Base-by-base conservation (phyloP, 2,329 filamentous ascomycete species). In the Calonectria honghensis region DNA sequence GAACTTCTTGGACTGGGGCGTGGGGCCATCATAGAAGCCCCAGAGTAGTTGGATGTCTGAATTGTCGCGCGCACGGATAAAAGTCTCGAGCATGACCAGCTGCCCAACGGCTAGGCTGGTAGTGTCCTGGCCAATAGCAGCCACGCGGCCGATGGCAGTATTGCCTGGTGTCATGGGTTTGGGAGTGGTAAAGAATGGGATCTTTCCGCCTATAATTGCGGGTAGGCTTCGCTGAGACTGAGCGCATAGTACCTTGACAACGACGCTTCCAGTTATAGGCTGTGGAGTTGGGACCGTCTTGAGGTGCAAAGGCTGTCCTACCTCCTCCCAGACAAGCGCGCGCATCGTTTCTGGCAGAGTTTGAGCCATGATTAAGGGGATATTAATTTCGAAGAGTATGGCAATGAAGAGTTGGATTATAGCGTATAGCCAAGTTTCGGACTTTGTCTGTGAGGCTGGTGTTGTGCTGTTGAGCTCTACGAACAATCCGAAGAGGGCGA, bases 121-220 rank as follows among this genome's bases (percentile, higher is more conserved):
- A 6, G 83, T 79, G 67, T 86, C 84, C 2, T 80, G 77, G 0
- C 84, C 84, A 18, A 82, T 75, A 32, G 82, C 81, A 29, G 83
- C 79, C n/a, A 86, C 77, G 39, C 85, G 85, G 57, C 84, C 85
- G 72, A 87, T 79, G 74, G 81, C 82, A 65, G 79, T 82, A 71
- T 78, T 76, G 50, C 84, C 85, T 54, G 81, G 83, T 54, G 85
- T 80, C 67, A 84, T 77, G 31, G 83, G 84, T 1, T 80, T 78
- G 7, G 84, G 81, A 14, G 75, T 57, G 18, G 74, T 79, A 52
- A 78, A 74, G 37, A 35, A 27, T 32, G 76, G 76, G 9, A 63
- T 63, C 35, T 41, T 63, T 13, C 57, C 35, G 24, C 24, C 14
- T 1, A 63, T 5, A 7, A 20, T 63, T 20, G 57, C 57, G 11